Evolutionary conservation across 2,329 filamentous ascomycete genomes (phyloP), one percentile per base, ranked within the genome.

Genomic region (Chalaropsis ovoidea): DNA sequence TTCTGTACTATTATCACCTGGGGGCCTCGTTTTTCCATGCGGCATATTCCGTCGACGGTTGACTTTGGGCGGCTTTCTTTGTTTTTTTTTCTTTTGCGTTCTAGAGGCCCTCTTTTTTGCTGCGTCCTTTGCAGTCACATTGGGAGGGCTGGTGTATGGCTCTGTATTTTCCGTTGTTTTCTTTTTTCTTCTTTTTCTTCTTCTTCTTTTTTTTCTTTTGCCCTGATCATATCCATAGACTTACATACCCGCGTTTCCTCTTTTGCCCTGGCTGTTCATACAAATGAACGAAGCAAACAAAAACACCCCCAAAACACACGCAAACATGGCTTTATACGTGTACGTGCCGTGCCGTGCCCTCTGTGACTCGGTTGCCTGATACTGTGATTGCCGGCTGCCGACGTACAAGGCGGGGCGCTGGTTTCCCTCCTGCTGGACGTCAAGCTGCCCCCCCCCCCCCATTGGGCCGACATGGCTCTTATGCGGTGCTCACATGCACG

Each of bases 401-500:
- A 31, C 52, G 31, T 31, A 56, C 45, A 24, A 49, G n/a, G 8
- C 45, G 45, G n/a, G n/a, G n/a, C 11, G 45, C 4, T 49, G n/a
- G 42, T 19, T 49, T 22, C n/a, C 45, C 11, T 15, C 22, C 27
- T 31, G 52, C 24, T 56, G 31, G 52, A 56, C 52, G 19, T 56
- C 24, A 27, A 27, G 2, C 6, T 31, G 6, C 52, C 24, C 52
- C 52, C 52, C 6, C 17, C 13, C 52, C 24, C 52, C 52, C 52
- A 56, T 56, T 56, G 52, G 52, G 52, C 52, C 52, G 52, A 35
- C 17, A 56, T 56, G 52, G 52, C 22, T 17, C 17, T 27, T 27
- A 56, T 56, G 52, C 22, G 24, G 52, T 56, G 52, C 15, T 56
- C 22, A 56, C 52, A 27, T 56, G 52, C 52, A 56, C 52, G 27